Conservation (phyloP, 345 rosid species). For the Hibiscus tridactylites region DNA sequence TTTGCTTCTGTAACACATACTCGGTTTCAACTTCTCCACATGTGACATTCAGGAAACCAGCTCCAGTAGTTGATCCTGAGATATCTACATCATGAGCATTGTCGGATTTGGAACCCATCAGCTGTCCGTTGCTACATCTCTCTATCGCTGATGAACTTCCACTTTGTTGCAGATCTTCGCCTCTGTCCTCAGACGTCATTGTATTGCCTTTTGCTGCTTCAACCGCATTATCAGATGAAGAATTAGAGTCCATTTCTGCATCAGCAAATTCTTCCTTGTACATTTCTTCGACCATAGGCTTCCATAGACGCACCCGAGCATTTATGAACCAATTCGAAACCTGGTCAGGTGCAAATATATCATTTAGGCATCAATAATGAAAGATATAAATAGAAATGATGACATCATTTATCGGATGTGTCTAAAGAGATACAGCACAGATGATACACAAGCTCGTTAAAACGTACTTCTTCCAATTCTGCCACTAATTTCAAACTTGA, state of each 20-base stretch:
- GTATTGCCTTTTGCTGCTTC: constrained; percentile 25
- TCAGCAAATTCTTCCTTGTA: constrained; percentile 73
- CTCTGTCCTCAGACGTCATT: constrained; percentile 31
- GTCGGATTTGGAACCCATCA: constrained; percentile 32
- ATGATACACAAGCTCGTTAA: neutral
- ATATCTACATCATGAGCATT: constrained; percentile 25
- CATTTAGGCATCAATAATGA: neutral
- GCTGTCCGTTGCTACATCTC: constrained; percentile 32
- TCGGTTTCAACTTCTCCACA: constrained; percentile 25
- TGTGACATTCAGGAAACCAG: constrained; percentile 20
- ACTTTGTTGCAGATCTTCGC: constrained; percentile 46
- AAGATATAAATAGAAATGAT: too few species aligned
- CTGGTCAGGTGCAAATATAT: constrained; percentile 24
- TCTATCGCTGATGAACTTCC: constrained; percentile 36
- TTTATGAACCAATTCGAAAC: constrained; percentile 97
- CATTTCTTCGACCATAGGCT: constrained; percentile 99
- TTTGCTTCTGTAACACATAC: constrained; percentile 28
- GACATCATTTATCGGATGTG: too few species aligned
- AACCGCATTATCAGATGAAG: constrained; percentile 53
- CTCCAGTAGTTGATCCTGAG: constrained; percentile 25
- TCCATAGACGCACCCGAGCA: constrained; percentile 96
- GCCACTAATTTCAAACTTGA: neutral
- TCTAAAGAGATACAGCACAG: too few species aligned
- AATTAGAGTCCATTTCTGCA: constrained; percentile 56
- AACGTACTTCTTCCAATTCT: neutral